Evolutionary conservation across 2,329 filamentous ascomycete genomes (phyloP), one percentile per base, ranked within the genome.

Genomic region (Proliferodiscus dingleyae): DNA sequence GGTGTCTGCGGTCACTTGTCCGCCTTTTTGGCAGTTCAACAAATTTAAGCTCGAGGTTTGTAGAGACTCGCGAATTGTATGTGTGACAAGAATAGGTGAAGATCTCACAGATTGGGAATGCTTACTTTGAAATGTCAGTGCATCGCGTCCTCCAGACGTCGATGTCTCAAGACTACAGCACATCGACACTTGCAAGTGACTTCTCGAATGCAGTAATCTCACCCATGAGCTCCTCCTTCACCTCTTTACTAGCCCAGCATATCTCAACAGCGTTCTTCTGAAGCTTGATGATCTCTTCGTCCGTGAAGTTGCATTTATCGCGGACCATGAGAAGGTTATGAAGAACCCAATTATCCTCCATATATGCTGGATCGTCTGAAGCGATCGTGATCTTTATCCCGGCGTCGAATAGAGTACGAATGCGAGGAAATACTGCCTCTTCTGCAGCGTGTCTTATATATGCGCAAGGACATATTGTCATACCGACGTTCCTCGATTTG

Each of bases 391-490:
- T 53, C 40, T 67, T 68, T 32, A 73, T 64, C 0, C 69, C 70
- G 2, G 57, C 61, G 38, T 72, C 67, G 46, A 64, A 66, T 6
- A 72, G 52, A 32, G 51, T 62, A 18, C 65, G 60, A 24, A 73
- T 68, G 37, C 68, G 68, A 1, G 64, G 61, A 43, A 72, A 72
- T 1, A 72, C 50, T 18, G 64, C 62, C 1, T 66, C 66, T 2
- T 66, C 65, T 18, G 64, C 54, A 30, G 68, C 64, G 21, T 53
- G 57, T 53, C 74, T 69, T 16, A 88, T 75, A 64, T 90, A 89
- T 51, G 81, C 85, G 52, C 85, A 62, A 1, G 86, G 86, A 59
- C 85, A 89, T 18, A 87, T 71, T 0, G 83, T 85, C 51, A 89
- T 65, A 58, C 89, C 60, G n/a, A 78, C 77, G 22, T 72, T 66